Evolutionary conservation across 208 protist genomes (phyloP), one percentile per base, ranked within the genome.

Genomic region (Trypanosoma avium): DNA sequence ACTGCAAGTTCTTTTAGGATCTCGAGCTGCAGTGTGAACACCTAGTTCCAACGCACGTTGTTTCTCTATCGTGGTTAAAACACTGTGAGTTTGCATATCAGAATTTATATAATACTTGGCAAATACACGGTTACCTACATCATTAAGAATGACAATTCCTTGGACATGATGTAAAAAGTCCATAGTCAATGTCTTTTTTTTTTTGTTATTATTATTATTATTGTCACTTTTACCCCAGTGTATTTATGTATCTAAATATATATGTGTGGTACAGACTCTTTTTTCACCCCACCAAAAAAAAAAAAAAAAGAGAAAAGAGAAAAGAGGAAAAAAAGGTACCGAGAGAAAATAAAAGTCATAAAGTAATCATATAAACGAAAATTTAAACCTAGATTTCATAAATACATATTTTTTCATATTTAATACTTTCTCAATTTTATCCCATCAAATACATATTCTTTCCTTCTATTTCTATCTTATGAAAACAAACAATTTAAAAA

Each of bases 41-140:
- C 63, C 61, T 21, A 68, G 22, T 64, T 96, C 90, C 22, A 96
- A 67, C 24, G 68, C 47, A 1, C 73, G 76, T 48, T 96, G 90
- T 61, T 80, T 81, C 17, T 94, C 87, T 15, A 86, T 48, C 5
- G 70, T 53, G 12, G 67, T 74, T 35, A 91, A 68, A 36, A 76
- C 79, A 61, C 81, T 81, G 27, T 73, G 80, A 33, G 64, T 68
- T 1, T 75, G 67, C 26, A 80, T 79, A 59, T 86, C 77, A 21
- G 82, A 70, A n/a, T 77, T 81, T 12, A 75, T 75, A 53, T 93
- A 97, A 77, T 97, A 97, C 73, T 95, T 97, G 55, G 75, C 73
- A 32, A 95, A 97, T 17, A 95, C 61, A 32, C 86, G 75, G 17
- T 70, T 75, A 1, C 87, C 92, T 7, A 47, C 46, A 33, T 69